phyloP scores from a whole-genome alignment of 768 basidiomycete genomes.

The Galerina marginata region DNA sequence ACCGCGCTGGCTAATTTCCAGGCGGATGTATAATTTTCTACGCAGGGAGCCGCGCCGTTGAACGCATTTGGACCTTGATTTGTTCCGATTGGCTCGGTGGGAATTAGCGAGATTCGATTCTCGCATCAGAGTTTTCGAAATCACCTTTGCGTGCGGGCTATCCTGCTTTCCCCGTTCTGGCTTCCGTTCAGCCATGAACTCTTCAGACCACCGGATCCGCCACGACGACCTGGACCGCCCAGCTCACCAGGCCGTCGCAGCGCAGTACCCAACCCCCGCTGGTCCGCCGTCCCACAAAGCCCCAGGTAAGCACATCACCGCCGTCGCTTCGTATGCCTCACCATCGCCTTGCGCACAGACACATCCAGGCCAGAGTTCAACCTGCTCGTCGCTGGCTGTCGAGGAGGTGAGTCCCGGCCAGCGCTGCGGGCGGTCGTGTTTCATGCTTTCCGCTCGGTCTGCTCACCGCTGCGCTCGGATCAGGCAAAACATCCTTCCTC shows the following conservation, averaged over 20 bases:
- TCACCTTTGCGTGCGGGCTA: conserved; percentile 64
- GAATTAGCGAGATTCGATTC: conserved; percentile 52
- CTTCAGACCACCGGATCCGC: conserved; percentile 54
- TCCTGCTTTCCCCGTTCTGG: conserved; percentile 58
- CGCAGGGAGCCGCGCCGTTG: conserved; percentile 5
- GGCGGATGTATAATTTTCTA: not conserved
- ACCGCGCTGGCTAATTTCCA: too few relatives aligned
- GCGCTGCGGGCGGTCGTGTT: conserved; percentile 8
- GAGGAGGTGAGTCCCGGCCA: conserved; percentile 57
- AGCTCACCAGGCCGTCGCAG: conserved; percentile 21
- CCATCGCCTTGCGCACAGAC: conserved; percentile 31
- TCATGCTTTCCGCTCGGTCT: conserved; percentile 11
- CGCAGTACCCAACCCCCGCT: conserved; percentile 25
- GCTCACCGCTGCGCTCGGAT: conserved; percentile 39
- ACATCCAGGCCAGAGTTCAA: conserved; percentile 52
- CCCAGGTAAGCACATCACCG: conserved; percentile 38
- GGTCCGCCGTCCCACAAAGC: conserved; percentile 32
- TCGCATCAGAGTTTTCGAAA: conserved; percentile 60
- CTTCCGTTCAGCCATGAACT: conserved; percentile 59
- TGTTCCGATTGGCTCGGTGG: conserved; percentile 74
- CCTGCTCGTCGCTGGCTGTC: conserved; percentile 81
- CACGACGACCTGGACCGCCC: conserved; percentile 47
- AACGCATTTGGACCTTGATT: conserved; percentile 38
- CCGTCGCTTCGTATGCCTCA: conserved; percentile 23
- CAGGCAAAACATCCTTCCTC: conserved; percentile 87